These are phyloP conservation scores for Gnetum montanum DNA, from an alignment of 75 land plant genomes.

Conservation along the genomic window DNA sequence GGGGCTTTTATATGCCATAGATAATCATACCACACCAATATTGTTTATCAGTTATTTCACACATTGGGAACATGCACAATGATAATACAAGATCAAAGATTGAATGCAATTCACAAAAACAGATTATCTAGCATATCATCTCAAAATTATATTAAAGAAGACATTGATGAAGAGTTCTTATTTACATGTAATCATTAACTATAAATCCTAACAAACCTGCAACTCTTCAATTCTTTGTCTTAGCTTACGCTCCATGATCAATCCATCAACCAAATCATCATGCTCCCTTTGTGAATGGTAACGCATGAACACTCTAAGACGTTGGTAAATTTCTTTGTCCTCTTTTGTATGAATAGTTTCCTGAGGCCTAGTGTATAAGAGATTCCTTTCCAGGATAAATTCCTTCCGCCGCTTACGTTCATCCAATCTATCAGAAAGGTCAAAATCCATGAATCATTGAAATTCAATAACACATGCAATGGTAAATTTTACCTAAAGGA, in stretches of 20 bases:
- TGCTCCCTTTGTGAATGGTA: constrained; percentile 81
- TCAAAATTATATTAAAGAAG: no score
- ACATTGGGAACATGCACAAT: no score
- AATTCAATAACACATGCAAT: neutral
- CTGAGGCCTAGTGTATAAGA: constrained; percentile 56
- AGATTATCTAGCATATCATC: no score
- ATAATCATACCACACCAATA: no score
- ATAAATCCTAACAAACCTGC: no score
- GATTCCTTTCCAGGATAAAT: constrained; percentile 82
- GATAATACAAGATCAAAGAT: no score
- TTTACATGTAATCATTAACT: no score
- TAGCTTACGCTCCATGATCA: constrained; percentile 48
- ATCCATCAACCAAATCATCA: constrained; percentile 49
- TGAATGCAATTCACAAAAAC: no score
- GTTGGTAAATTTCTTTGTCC: constrained; percentile 56
- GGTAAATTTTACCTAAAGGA: neutral
- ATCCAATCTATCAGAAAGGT: constrained; percentile 71
- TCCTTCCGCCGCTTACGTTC: constrained; percentile 95
- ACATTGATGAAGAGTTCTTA: no score
- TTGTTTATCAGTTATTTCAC: no score
- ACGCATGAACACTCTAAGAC: constrained; percentile 77
- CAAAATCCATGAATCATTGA: neutral
- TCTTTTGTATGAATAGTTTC: constrained; percentile 67
- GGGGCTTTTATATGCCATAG: no score
- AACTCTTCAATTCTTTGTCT: constrained; percentile 71